These are phyloP conservation scores for Claviceps sp. DNA, from an alignment of 2,329 filamentous ascomycete species.

Conservation along the genomic window DNA sequence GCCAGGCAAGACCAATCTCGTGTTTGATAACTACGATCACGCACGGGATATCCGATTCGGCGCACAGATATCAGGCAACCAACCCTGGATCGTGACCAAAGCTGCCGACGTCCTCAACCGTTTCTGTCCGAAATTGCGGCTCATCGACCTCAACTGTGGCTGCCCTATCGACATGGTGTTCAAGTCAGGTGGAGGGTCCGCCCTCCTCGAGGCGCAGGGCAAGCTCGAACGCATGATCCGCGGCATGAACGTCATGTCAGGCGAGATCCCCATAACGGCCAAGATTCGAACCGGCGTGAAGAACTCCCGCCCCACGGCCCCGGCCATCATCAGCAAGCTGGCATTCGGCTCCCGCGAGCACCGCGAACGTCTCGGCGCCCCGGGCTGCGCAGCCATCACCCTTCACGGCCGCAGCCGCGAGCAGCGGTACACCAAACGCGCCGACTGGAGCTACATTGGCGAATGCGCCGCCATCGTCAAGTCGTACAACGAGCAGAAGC, in stretches of 20 bases:
- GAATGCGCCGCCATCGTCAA: slow-evolving; percentile 79
- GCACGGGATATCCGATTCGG: slow-evolving; percentile 76
- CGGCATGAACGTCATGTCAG: slow-evolving; percentile 90
- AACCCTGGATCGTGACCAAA: slow-evolving; percentile 82
- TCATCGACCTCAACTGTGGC: slow-evolving; percentile 92
- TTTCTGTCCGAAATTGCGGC: slow-evolving; percentile 68
- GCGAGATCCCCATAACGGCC: slow-evolving; percentile 80
- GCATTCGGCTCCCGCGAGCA: slow-evolving; percentile 67
- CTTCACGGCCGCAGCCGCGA: slow-evolving; percentile 87
- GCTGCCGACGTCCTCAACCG: slow-evolving; percentile 68
- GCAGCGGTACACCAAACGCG: slow-evolving; percentile 80
- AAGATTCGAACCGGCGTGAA: slow-evolving; percentile 90
- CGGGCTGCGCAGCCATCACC: slow-evolving; percentile 88
- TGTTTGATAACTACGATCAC: slow-evolving; percentile 71
- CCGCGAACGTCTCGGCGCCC: slow-evolving; percentile 54
- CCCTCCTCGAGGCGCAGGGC: slow-evolving; percentile 71
- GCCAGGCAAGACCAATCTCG: slow-evolving; percentile 25
- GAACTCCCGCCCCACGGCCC: slow-evolving; percentile 64
- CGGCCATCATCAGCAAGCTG: slow-evolving; percentile 70
- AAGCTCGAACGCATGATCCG: slow-evolving; percentile 91
- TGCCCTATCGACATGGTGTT: slow-evolving; percentile 94
- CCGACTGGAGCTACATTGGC: slow-evolving; percentile 93
- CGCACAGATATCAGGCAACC: slow-evolving; percentile 83
- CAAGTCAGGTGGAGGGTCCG: slow-evolving; percentile 77
- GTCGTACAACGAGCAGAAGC: slow-evolving; percentile 57